Base-by-base conservation (phyloP, 768 basidiomycete species). In the Cyclocybe aegerita region DNA sequence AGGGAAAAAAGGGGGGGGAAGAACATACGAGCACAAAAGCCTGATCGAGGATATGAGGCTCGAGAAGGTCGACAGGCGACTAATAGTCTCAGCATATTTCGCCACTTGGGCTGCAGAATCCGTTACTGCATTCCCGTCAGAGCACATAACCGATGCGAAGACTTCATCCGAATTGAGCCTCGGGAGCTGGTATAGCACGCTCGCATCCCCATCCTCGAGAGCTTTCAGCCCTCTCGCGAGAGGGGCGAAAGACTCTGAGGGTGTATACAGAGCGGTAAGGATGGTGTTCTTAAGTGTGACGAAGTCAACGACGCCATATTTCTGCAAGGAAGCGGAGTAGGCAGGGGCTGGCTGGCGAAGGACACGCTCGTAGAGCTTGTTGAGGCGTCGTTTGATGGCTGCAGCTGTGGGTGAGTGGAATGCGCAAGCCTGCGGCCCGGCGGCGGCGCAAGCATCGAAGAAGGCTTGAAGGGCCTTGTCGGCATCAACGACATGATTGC, bases 231-330 rank as follows among this genome's bases (percentile, higher is more conserved):
- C 72, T 9, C 67, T 49, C 1, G 75, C 71, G n/a, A 76, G 63
- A 0, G 45, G 11, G 0, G 61, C 57, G 47, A 71, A 78, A 0
- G 17, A 17, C 4, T 49, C 51, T 38, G 65, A 74, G 4, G 74
- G 75, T 0, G 44, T 46, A 38, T 70, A 74, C 0, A 78, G 62
- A 0, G 67, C 17, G 2, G 14, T 4, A 52, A 75, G 75, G 9
- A 75, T 50, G 0, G 55, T 45, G 7, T 14, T 5, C 6, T 69
- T 65, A 11, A 75, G 46, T 7, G 53, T 50, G 30, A 50, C 45
- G 37, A 70, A 71, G 53, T 75, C 72, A 2, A 76, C 52, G n/a
- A 74, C 37, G 2, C 73, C 72, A 49, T 72, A 75, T 29, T 7
- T 23, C 3, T 34, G 7, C 0, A 56, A 49, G 1, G 46, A 54